These are phyloP conservation scores for Amanita phalloides DNA, from an alignment of 768 basidiomycete genomes.

Conservation along the genomic window DNA sequence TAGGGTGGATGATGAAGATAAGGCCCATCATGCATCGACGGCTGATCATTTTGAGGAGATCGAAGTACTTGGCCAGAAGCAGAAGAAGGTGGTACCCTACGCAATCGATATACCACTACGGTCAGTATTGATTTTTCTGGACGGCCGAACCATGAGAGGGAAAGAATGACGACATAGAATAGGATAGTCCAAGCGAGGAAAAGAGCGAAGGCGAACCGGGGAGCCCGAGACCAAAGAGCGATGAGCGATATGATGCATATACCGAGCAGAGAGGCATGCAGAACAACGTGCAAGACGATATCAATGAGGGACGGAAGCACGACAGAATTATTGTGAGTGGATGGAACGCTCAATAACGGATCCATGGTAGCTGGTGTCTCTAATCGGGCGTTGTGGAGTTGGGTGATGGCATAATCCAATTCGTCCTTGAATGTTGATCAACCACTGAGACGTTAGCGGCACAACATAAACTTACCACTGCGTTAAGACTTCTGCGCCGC, in stretches of 20 bases:
- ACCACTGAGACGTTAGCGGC: not conserved
- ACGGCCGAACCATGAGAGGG: conserved; percentile 46
- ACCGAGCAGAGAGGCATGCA: conserved; percentile 50
- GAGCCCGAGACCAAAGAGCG: conserved; percentile 47
- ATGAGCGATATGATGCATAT: conserved; percentile 46
- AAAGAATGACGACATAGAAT: conserved; percentile 46
- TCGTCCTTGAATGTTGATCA: conserved; percentile 44
- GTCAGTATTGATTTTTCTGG: conserved; percentile 51
- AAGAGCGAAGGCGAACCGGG: conserved; percentile 44
- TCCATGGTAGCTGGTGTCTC: conserved; percentile 45
- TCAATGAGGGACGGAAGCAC: conserved; percentile 1
- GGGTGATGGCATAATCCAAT: conserved; percentile 57
- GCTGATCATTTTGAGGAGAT: conserved; percentile 12
- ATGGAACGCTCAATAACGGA: conserved; percentile 2
- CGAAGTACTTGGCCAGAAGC: conserved; percentile 18
- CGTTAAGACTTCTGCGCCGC: conserved; percentile 58
- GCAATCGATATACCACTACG: conserved; percentile 33
- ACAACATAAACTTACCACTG: conserved; percentile 41
- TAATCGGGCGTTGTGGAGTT: conserved; percentile 37
- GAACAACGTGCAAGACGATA: conserved; percentile 15
- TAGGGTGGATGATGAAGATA: conserved; percentile 63
- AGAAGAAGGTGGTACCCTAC: conserved; percentile 14
- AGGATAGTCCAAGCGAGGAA: conserved; percentile 52
- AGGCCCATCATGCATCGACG: conserved; percentile 29
- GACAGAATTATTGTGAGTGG: conserved; percentile 14